Evolutionary conservation across 2,329 filamentous ascomycete species (phyloP), one percentile per base, ranked within the genome.

Genomic region (Alternaria arbusti): DNA sequence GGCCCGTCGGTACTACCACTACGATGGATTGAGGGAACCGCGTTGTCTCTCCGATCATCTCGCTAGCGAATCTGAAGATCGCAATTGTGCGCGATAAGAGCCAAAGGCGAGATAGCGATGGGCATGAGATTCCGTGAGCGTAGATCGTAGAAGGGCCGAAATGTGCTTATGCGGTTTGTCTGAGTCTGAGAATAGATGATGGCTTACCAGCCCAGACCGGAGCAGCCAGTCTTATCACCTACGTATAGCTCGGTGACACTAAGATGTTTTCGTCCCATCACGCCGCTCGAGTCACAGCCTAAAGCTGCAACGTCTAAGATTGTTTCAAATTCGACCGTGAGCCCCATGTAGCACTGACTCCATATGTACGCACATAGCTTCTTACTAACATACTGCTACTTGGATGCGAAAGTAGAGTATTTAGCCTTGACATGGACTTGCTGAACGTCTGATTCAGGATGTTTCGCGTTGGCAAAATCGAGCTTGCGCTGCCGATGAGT

Each of bases 251-350:
- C 17, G 36, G 8, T 40, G 36, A 40, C 4, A 10, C 1, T 40
- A 6, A 17, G 5, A 6, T 17, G 8, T 1, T 1, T 0, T 6
- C 9, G 9, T 17, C 1, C 9, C 2, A 40, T 10, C 5, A 17
- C 0, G 1, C 36, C 8, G 5, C 0, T 40, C 0, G 2, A 17
- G n/a, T 11, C 36, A 40, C 4, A 40, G 11, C 8, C 36, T 40
- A 11, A 0, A 17, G n/a, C 36, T 17, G 5, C 36, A 6, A 1
- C 15, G 4, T 10, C 36, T 11, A 6, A 6, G 0, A 17, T 6
- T 11, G 36, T 2, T 17, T 17, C 0, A 10, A 40, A n/a, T 10
- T 40, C 36, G n/a, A 40, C 6, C 5, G 15, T 17, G 9, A 40
- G 36, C 5, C 36, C 5, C 17, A 6, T 11, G n/a, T 3, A 40